Percentiles rank a stretch among this genome's conserved stretches.
These are phyloP conservation scores for Backusella liffmaniae DNA, from an alignment of 192 early-diverging fungal species.

Conservation along the genomic window DNA sequence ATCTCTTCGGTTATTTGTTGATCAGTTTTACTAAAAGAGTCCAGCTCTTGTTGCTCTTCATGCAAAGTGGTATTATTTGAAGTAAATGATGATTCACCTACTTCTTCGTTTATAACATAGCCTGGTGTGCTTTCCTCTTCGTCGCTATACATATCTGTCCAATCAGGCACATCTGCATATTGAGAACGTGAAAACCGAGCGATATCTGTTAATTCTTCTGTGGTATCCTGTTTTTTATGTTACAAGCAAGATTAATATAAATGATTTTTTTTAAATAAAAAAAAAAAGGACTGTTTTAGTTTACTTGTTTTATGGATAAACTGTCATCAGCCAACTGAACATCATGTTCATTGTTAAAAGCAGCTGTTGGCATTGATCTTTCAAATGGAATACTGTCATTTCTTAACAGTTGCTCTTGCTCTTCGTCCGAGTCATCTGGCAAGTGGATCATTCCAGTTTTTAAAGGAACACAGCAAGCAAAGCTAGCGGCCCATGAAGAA, in stretches of 20 bases:
- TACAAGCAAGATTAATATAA: neutral
- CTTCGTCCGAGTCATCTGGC: slow-evolving; percentile 11
- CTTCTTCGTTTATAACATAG: neutral
- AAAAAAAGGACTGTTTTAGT: no score
- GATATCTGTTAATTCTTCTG: neutral
- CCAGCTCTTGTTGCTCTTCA: slow-evolving; percentile 4
- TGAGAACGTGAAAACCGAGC: neutral
- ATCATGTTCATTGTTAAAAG: neutral
- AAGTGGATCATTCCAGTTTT: slow-evolving; percentile 8
- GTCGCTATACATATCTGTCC: slow-evolving; percentile 23
- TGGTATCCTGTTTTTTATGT: neutral
- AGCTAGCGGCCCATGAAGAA: neutral
- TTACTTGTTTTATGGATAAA: neutral
- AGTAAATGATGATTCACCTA: neutral
- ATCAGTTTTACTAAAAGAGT: neutral
- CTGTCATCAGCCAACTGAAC: neutral
- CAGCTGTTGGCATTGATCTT: neutral
- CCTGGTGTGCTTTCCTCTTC: neutral
- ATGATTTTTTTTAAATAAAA: neutral
- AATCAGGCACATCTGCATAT: slow-evolving; percentile 24
- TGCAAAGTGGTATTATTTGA: neutral
- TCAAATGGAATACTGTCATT: slow-evolving; percentile 4
- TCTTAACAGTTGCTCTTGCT: neutral
- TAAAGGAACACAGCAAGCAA: neutral
- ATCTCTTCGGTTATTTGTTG: neutral